Evolutionary conservation across 2,329 filamentous ascomycete genomes (phyloP).

Genomic region (Scorias spongiosa): DNA sequence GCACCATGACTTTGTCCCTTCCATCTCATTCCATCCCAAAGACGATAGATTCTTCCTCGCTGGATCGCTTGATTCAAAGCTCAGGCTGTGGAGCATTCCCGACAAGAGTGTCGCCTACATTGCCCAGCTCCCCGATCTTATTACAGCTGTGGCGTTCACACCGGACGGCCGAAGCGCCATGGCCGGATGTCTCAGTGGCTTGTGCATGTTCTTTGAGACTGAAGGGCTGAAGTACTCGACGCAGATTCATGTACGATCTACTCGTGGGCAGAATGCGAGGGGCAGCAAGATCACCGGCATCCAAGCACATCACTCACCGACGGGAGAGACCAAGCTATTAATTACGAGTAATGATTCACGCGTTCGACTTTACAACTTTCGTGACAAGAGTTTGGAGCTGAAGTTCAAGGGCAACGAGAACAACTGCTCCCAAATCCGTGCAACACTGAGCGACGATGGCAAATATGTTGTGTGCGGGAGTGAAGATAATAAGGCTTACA

Average conservation of each 20-base stretch:
- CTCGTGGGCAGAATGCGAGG: slow-evolving; percentile 82
- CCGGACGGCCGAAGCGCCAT: slow-evolving; percentile 84
- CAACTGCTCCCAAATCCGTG: slow-evolving; percentile 75
- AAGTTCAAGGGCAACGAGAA: slow-evolving; percentile 92
- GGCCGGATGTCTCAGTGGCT: slow-evolving; percentile 69
- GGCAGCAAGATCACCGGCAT: slow-evolving; percentile 97
- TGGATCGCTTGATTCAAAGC: slow-evolving; percentile 74
- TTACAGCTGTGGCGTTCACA: slow-evolving; percentile 86
- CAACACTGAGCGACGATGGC: slow-evolving; percentile 74
- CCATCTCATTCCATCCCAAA: slow-evolving; percentile 82
- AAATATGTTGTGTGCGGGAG: slow-evolving; percentile 82
- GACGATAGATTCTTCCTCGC: slow-evolving; percentile 96
- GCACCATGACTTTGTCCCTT: slow-evolving; percentile 88
- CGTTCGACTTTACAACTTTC: slow-evolving; percentile 75
- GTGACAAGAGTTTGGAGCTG: slow-evolving; percentile 68
- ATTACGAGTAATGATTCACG: slow-evolving; percentile 93
- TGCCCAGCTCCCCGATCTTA: slow-evolving; percentile 64
- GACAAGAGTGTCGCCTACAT: slow-evolving; percentile 86
- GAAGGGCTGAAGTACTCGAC: slow-evolving; percentile 72
- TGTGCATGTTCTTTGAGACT: slow-evolving; percentile 85
- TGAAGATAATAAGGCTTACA: slow-evolving; percentile 77
- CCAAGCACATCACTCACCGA: slow-evolving; percentile 46
- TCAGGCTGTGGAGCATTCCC: slow-evolving; percentile 91
- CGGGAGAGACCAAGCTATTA: slow-evolving; percentile 63
- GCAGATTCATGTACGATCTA: slow-evolving; percentile 86